Evolutionary conservation across 1,284 basidiomycete genomes (phyloP).

Genomic region (Puccinia novopanici): DNA sequence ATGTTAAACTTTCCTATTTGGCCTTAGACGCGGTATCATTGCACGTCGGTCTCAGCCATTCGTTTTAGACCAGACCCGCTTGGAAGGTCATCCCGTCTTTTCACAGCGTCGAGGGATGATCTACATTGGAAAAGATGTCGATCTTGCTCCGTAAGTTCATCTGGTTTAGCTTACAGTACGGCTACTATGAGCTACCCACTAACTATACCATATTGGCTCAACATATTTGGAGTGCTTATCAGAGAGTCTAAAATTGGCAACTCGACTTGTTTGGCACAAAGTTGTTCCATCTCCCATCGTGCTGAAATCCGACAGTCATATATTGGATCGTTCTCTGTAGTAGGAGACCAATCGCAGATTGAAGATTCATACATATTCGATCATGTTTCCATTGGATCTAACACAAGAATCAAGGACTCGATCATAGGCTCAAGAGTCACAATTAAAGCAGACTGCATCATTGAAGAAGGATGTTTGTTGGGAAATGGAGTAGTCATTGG

Average conservation of each 20-base stretch:
- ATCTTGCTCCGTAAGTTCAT: slow-evolving; percentile 46
- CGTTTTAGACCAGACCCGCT: slow-evolving; percentile 32
- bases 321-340: slow-evolving; percentile 65
- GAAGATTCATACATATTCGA: slow-evolving; percentile 70
- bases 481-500: slow-evolving; percentile 60
- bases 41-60: slow-evolving; percentile 44
- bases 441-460: slow-evolving; percentile 75
- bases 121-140: slow-evolving; percentile 50
- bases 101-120: slow-evolving; percentile 47
- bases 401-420: slow-evolving; percentile 62
- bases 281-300: slow-evolving; percentile 53
- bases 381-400: slow-evolving; percentile 64
- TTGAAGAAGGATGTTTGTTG: slow-evolving; percentile 71
- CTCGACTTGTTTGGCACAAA: slow-evolving; percentile 25
- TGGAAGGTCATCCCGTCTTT: slow-evolving; percentile 27
- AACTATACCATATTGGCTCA: background rate
- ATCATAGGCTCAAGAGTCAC: slow-evolving; percentile 74
- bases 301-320: slow-evolving; percentile 58
- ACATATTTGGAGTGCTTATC: background rate
- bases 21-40: slow-evolving; percentile 42
- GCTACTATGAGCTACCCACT: background rate
- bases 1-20: background rate
- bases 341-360: slow-evolving; percentile 79
- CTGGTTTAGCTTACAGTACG: background rate
- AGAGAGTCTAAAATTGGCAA: slow-evolving; percentile 39